A percentile compares a stretch with the other conserved stretches of the same genome.
phyloP scores from a whole-genome alignment of 2,329 filamentous ascomycete species.

The Beauveria sp. region DNA sequence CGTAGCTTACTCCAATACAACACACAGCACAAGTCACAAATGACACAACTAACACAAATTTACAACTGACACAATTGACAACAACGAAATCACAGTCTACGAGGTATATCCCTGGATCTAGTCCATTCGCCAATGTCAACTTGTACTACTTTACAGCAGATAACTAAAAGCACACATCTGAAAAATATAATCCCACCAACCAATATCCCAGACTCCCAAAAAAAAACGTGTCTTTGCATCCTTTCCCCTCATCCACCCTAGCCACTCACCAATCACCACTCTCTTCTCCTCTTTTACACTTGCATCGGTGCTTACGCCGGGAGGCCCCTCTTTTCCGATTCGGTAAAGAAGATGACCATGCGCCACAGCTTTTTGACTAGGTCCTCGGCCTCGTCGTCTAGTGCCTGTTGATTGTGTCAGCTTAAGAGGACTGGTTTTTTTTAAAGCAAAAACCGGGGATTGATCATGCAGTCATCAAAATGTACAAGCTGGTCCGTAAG shows the following conservation, averaged over 20 bases:
- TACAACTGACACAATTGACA: too few species aligned
- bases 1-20: too few species aligned
- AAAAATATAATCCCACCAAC: neutral
- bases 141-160: neutral
- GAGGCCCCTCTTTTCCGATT: conserved; percentile 84
- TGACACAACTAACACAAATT: too few species aligned
- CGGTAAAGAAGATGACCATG: conserved; percentile 96
- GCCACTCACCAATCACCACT: neutral
- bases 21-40: too few species aligned
- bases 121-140: neutral
- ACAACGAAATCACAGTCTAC: too few species aligned
- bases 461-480: neutral
- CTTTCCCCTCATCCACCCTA: neutral
- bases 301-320: conserved; percentile 42
- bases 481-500: too few species aligned
- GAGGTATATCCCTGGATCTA: too few species aligned
- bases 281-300: neutral
- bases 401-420: conserved; percentile 45
- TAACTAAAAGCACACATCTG: too few species aligned
- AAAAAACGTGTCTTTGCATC: neutral
- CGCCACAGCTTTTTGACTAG: conserved; percentile 96
- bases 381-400: conserved; percentile 91
- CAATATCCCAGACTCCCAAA: neutral
- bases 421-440: neutral
- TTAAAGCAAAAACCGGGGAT: neutral